A percentile compares a stretch with the other conserved stretches of the same genome.
Conservation (phyloP, 163 green algal genomes). For the Volvox carteri region DNA sequence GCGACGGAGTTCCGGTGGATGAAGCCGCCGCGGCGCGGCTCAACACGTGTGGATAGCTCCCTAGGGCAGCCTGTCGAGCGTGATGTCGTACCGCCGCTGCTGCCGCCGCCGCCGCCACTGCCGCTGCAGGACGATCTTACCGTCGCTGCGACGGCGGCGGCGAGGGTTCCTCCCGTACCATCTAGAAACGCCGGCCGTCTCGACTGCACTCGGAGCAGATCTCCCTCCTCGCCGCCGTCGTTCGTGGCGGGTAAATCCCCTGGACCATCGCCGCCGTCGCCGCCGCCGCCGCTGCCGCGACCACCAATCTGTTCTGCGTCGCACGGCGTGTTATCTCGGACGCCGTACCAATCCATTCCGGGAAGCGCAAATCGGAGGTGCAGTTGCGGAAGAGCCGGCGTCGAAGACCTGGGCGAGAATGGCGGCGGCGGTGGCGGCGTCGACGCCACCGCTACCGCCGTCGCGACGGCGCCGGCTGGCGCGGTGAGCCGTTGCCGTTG, state of each 20-base stretch:
- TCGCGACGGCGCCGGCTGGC: not conserved
- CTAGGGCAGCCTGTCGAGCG: too few species aligned
- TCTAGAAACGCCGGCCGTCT: slow-evolving; percentile 33
- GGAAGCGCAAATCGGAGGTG: not conserved
- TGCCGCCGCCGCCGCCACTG: not conserved
- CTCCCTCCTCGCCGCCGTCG: not conserved
- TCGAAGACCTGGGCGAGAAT: not conserved
- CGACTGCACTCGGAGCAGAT: slow-evolving; percentile 24
- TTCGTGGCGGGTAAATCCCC: not conserved
- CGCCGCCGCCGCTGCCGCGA: not conserved
- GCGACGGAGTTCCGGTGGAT: not conserved
- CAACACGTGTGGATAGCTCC: not conserved
- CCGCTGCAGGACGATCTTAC: not conserved
- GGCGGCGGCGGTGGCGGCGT: not conserved
- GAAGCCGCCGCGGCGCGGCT: slow-evolving; percentile 33
- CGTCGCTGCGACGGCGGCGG: not conserved
- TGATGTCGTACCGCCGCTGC: not conserved
- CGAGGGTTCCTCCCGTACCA: not conserved
- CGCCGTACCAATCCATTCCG: not conserved
- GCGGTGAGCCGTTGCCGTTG: not conserved
- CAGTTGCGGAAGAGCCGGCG: too few species aligned
- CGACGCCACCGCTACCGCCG: not conserved
- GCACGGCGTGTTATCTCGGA: not conserved
- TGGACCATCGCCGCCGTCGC: not conserved
- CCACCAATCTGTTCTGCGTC: not conserved